Evolutionary conservation across 768 basidiomycete genomes (phyloP), one percentile per base, ranked within the genome.

Genomic region (Boletus reticulatus): DNA sequence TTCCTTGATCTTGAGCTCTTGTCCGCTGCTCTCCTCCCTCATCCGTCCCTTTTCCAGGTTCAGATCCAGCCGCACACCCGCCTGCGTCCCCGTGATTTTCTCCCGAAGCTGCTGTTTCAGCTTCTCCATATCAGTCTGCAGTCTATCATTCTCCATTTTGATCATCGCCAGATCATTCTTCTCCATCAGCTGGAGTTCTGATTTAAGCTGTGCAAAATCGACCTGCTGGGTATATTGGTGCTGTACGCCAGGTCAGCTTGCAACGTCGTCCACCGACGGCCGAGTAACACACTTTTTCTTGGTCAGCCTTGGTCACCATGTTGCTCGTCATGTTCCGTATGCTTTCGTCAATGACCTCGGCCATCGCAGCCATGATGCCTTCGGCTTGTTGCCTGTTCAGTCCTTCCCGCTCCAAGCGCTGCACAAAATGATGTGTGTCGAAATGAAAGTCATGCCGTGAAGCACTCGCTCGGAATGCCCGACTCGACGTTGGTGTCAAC

Each of bases 41-140:
- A 98, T 92, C 44, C 96, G 80, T 1, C 94, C 94, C 72, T 98
- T 98, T 77, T 99, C 96, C 24, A 98, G 75, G 73, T 99, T 99
- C 55, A 99, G 73, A 71, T 99, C 97, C 16, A 99, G 74, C 50
- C 96, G 78, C 4, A 99, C 97, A 17, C 94, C 94, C 12, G 89
- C 89, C 70, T 97, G 94, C 10, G 94, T 97, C 22, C 89, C 82
- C 4, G 86, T 89, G 50, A 97, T 90, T 67, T 98, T 94, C 68
- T 95, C 93, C 29, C 94, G 80, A 11, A 99, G 76, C 7, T 92
- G 84, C 70, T 94, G 93, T 76, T 98, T 97, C 42, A 99, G 80
- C 74, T 93, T 93, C 77, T 97, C 93, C 55, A 98, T 85, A 67
- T 98, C 97, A 24, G 83, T 78, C 54, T 90, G 78, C 32, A 99